Evolutionary conservation across 352 stramenopile species (phyloP), one percentile per base, ranked within the genome.

Genomic region (Globisporangium canariense): DNA sequence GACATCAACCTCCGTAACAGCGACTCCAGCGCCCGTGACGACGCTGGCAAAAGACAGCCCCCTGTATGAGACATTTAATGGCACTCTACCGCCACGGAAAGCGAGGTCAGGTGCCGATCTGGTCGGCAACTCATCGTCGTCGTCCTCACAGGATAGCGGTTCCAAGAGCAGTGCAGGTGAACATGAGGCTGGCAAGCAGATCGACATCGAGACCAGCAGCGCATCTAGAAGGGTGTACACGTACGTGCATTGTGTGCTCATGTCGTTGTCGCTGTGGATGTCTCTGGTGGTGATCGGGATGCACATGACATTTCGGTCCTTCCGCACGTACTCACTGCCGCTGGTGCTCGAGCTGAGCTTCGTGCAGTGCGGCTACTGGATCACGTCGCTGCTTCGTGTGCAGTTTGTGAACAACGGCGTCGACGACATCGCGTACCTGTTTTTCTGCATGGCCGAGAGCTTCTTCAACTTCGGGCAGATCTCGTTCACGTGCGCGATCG

Each of bases 381-480:
- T 88, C 32, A 88, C 79, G 7, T 84, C 75, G 38, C 65, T 91
- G 22, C 55, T 91, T 4, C 79, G 79, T 32, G 82, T 91, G 32
- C 71, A 86, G 68, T 76, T 89, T 50, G 76, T 81, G 32, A 77
- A 73, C 4, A 59, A 59, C 0, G 30, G 68, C 3, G 70, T 89
- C 55, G 74, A 66, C 22, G 66, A 87, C 61, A 68, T 80, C 61
- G 66, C 78, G 25, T 84, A 83, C 59, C 69, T 89, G 18, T 68
- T 79, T 40, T 88, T 91, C 60, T 89, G 82, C 52, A 83, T 89
- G 58, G 76, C 79, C 58, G 82, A 91, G 70, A 86, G 79, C 52
- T 87, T 89, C 50, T 91, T 91, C 70, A 89, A 88, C 60, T 89
- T 89, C 53, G 82, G 78, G 45, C 79, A 89, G 67, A 91, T 91